phyloP scores from a whole-genome alignment of 345 rosid species.

The Jatropha curcas region DNA sequence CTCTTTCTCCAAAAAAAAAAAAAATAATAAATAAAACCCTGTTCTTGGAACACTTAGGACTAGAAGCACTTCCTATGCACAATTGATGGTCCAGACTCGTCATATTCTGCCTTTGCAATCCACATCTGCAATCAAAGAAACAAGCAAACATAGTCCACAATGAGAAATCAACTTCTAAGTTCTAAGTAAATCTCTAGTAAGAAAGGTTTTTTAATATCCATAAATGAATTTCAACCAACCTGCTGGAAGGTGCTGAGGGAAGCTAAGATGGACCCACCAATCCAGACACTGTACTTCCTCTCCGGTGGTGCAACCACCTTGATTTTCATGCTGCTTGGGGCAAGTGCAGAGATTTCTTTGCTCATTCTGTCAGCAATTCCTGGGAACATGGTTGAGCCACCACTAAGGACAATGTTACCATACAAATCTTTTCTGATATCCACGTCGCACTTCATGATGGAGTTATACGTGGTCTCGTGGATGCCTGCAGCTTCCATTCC shows the following conservation, averaged over 20 bases:
- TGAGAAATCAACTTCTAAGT: background rate
- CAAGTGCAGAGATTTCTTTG: constrained; percentile 88
- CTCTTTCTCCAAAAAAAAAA: constrained; percentile 32
- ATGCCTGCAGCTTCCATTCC: constrained; percentile 97
- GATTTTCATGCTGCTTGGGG: constrained; percentile 97
- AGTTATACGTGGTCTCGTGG: constrained; percentile 88
- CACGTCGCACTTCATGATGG: constrained; percentile 94
- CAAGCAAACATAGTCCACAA: background rate
- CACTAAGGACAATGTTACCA: constrained; percentile 88
- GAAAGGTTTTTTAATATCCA: background rate
- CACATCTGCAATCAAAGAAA: constrained; percentile 65
- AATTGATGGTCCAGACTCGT: constrained; percentile 90
- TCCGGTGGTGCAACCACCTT: constrained; percentile 93
- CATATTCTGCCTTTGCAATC: constrained; percentile 93
- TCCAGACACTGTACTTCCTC: constrained; percentile 96
- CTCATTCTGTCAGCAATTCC: constrained; percentile 92
- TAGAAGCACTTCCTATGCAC: constrained; percentile 96
- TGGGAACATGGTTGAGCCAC: constrained; percentile 94
- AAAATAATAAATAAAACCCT: too few species aligned
- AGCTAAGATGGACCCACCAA: constrained; percentile 89
- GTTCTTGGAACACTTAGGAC: constrained; percentile 36
- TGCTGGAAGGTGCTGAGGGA: constrained; percentile 98
- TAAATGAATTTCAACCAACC: constrained; percentile 33
- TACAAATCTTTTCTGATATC: constrained; percentile 88
- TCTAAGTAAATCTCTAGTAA: background rate